These are phyloP conservation scores for Rhipidocladum racemiflorum DNA, from an alignment of 176 grass and related monocot species.

Conservation along the genomic window DNA sequence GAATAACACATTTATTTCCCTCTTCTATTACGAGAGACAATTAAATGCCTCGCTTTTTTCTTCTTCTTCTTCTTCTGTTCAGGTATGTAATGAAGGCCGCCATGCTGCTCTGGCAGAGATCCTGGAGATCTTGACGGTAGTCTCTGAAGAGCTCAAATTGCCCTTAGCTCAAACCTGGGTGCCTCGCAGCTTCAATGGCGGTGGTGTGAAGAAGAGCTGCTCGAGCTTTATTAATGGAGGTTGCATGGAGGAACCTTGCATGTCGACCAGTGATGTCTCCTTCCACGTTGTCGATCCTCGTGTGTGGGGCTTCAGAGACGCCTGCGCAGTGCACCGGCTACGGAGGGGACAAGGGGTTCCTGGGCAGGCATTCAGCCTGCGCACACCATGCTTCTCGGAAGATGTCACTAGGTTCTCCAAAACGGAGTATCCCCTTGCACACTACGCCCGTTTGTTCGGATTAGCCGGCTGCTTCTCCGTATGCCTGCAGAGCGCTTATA, in stretches of 20 bases:
- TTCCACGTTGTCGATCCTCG: constrained; percentile 55
- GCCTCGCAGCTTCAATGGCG: constrained; percentile 48
- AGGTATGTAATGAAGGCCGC: constrained; percentile 61
- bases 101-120: constrained; percentile 60
- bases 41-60: neutral
- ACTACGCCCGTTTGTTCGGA: constrained; percentile 62
- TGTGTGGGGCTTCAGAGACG: constrained; percentile 67
- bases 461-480: constrained; percentile 54
- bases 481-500: constrained; percentile 55
- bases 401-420: constrained; percentile 52
- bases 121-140: constrained; percentile 43
- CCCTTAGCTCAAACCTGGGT: constrained; percentile 78
- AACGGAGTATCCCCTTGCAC: constrained; percentile 62
- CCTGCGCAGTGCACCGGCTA: constrained; percentile 66
- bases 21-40: neutral
- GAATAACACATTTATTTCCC: neutral
- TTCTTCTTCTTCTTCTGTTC: neutral
- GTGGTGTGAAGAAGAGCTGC: constrained; percentile 28
- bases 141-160: constrained; percentile 51
- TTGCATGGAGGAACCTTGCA: constrained; percentile 52
- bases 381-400: constrained; percentile 46
- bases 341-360: constrained; percentile 61
- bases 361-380: constrained; percentile 47
- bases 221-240: constrained; percentile 47
- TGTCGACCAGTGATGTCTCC: constrained; percentile 55